Base-by-base conservation (phyloP, 495 filamentous ascomycete species). In the Penicillium coprophilum region DNA sequence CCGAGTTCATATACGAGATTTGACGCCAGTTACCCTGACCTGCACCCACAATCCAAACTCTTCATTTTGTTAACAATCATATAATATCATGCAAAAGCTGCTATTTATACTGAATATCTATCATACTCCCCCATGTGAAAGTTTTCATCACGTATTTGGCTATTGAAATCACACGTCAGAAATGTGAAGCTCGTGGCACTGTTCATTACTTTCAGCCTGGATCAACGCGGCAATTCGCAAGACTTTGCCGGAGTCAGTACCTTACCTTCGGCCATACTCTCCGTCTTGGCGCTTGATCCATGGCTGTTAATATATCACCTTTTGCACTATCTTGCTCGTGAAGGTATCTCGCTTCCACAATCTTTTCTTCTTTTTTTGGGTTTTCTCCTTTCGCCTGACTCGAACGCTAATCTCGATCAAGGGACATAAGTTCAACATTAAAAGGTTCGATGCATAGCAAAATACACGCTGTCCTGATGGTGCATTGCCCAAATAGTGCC, bases 271-370 rank as follows among this genome's bases (percentile, higher is more conserved):
- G 27, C 12, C n/a, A 8, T 47, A 4, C 3, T 17, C 11, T 47
- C 45, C 45, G 45, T 4, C 45, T 47, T 47, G 45, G 45, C 45
- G n/a, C 45, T 31, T 31, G n/a, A 31, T 47, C 9, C 7, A 28
- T 27, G 24, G 8, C 13, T 15, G 34, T 38, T 36, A 5, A n/a
- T 6, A 36, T 36, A 36, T 36, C 2, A n/a, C 7, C 7, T 5
- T 6, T 5, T 27, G 7, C 24, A 27, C 1, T 9, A 46, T 19
- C 7, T 31, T 27, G 9, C 19, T 12, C 7, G n/a, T 17, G 41
- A 11, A 24, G 41, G 13, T 15, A 24, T 13, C 21, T 23, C 6
- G 21, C 4, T n/a, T n/a, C 6, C 0, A n/a, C 8, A 0, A 9
- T 38, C 7, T 13, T 1, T 34, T 38, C 8, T 1, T 15, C 34